These are phyloP conservation scores for Trichoderma sp. DNA, from an alignment of 2,329 filamentous ascomycete species.

Conservation along the genomic window DNA sequence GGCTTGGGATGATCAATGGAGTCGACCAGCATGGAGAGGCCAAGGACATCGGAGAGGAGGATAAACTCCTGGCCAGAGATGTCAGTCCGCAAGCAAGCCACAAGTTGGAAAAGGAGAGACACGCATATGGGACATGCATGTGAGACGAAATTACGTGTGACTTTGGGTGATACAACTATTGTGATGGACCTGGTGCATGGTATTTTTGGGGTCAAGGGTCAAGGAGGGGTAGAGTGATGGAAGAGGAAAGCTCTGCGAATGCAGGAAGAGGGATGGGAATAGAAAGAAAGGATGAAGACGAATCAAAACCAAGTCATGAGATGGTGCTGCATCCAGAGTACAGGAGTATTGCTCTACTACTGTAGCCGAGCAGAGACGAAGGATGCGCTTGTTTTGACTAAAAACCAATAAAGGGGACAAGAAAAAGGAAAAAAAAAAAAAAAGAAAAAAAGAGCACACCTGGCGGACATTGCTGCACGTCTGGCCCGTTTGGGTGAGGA, in stretches of 20 bases:
- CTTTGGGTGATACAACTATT: background rate
- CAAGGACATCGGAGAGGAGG: conserved; percentile 70
- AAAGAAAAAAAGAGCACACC: background rate
- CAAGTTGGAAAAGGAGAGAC: background rate
- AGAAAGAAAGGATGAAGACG: background rate
- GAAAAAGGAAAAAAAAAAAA: background rate
- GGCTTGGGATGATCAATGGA: conserved; percentile 76
- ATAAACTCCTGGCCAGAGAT: conserved; percentile 61
- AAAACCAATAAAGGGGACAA: background rate
- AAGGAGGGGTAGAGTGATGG: background rate
- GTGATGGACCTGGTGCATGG: background rate
- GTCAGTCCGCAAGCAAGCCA: background rate
- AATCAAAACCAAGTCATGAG: background rate
- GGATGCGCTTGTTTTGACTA: background rate
- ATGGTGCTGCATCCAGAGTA: background rate
- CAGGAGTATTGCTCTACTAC: background rate
- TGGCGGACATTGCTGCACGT: conserved; percentile 43
- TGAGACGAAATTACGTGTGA: background rate
- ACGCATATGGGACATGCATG: background rate
- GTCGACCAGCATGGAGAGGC: conserved; percentile 71
- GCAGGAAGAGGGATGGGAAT: background rate
- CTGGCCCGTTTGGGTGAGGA: conserved; percentile 65
- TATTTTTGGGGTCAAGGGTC: background rate
- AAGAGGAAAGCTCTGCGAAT: background rate
- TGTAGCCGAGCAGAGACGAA: too few species aligned